Percentiles rank a stretch among this genome's conserved stretches.
Evolutionary conservation across 2,329 filamentous ascomycete species (phyloP).

Genomic region (Bimuria novae-zelandiae): DNA sequence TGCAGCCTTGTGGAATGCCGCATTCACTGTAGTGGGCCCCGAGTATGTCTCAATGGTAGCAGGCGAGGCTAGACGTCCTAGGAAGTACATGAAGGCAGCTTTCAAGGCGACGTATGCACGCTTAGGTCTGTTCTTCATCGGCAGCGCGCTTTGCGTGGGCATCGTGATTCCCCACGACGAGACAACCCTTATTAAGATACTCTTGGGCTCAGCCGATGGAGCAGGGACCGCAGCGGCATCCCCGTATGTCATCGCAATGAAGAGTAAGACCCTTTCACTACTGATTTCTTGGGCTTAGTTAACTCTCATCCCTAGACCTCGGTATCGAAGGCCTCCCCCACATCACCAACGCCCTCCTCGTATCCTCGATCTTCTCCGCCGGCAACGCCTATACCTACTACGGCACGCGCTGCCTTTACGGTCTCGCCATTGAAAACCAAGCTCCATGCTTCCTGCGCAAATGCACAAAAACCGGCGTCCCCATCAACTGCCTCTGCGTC

Average conservation of each 20-base stretch:
- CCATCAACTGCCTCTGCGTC: conserved; percentile 70
- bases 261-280: conserved; percentile 28
- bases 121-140: conserved; percentile 50
- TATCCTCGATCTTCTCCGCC: conserved; percentile 58
- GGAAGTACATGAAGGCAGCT: conserved; percentile 46
- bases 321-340: conserved; percentile 58
- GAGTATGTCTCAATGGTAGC: conserved; percentile 53
- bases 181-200: conserved; percentile 66
- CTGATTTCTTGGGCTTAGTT: background rate
- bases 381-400: conserved; percentile 61
- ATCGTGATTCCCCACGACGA: conserved; percentile 66
- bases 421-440: conserved; percentile 55
- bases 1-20: conserved; percentile 38
- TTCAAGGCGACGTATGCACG: conserved; percentile 50
- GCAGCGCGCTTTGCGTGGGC: conserved; percentile 47
- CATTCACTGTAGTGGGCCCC: conserved; percentile 50
- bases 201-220: conserved; percentile 22
- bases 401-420: conserved; percentile 56
- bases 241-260: conserved; percentile 65
- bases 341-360: conserved; percentile 59
- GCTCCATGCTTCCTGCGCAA: conserved; percentile 60
- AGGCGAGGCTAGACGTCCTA: conserved; percentile 49
- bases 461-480: conserved; percentile 65
- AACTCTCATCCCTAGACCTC: conserved; percentile 22
- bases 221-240: conserved; percentile 58